Base-by-base conservation (phyloP, 306 rosid genomes). In the Rubus parviflorus region DNA sequence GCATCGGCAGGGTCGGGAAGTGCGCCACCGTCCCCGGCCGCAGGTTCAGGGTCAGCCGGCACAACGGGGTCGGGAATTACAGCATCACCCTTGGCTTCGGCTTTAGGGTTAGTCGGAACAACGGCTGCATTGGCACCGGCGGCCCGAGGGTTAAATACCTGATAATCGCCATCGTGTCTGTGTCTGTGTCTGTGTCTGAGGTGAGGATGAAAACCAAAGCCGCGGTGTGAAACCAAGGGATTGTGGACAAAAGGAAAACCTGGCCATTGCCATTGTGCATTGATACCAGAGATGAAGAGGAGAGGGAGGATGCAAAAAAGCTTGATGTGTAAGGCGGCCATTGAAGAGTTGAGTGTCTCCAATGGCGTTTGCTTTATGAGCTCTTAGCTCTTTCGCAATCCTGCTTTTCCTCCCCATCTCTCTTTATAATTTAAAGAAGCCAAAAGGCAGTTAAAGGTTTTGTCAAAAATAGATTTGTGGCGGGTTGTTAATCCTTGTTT, bases 391-490 rank as follows among this genome's bases (percentile, higher is more conserved):
- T 48, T 40, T 45, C 7, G 30, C 48, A 54, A 25, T 77, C 82
- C 85, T 74, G 38, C 70, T 74, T 84, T 87, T 47, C 42, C 86
- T 82, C 81, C 47, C 81, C 77, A 46, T 81, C 81, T 61, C 85
- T 72, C 63, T 78, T 74, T 57, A 78, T 47, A 73, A 68, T 23
- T 65, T 71, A 49, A 81, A 63, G 74, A 68, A 20, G 68, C 51
- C 47, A 60, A 4, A 35, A 60, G 40, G 70, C 51, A 5, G 86
- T 81, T 79, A 23, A 35, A 52, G 38, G 38, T 22, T 30, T 52
- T 47, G 60, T 38, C 76, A 63, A 82, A 80, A 84, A 51, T 82
- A 77, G 85, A 49, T 15, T 14, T 25, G 23, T 47, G 68, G 22
- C 20, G 19, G 68, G 71, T 58, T 37, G 46, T 23, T 45, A 30